These are phyloP conservation scores for Lachnellula suecica DNA, from an alignment of 2,329 filamentous ascomycete species.

Conservation along the genomic window DNA sequence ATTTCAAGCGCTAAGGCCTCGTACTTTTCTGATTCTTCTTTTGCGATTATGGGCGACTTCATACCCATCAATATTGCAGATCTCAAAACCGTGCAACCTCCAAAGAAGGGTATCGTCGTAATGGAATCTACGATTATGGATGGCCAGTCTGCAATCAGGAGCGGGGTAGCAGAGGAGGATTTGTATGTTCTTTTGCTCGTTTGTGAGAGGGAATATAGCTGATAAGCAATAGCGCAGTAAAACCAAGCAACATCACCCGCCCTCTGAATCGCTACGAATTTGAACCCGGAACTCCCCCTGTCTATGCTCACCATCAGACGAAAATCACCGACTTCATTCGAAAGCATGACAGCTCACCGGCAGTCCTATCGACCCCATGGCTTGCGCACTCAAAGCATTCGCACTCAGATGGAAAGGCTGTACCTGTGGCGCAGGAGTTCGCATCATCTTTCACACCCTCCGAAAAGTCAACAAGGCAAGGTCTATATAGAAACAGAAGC, in stretches of 20 bases:
- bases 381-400: constrained; percentile 23
- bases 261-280: constrained; percentile 26
- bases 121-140: not conserved
- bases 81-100: constrained; percentile 3
- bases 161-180: not conserved
- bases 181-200: not conserved
- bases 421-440: constrained; percentile 2
- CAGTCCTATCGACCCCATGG: constrained; percentile 10
- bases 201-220: not conserved
- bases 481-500: constrained; percentile 21
- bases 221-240: constrained; percentile 2
- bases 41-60: constrained; percentile 28
- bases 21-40: constrained; percentile 13
- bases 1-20: constrained; percentile 9
- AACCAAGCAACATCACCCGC: constrained; percentile 1
- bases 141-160: not conserved
- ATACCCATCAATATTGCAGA: constrained; percentile 16
- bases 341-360: constrained; percentile 7
- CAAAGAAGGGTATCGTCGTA: not conserved
- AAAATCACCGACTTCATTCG: constrained; percentile 26
- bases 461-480: constrained; percentile 3
- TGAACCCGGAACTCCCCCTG: constrained; percentile 25
- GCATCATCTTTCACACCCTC: not conserved
- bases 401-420: constrained; percentile 19
- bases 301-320: constrained; percentile 17